phyloP scores from a whole-genome alignment of 2,329 filamentous ascomycete genomes.

The Diaporthe citri region DNA sequence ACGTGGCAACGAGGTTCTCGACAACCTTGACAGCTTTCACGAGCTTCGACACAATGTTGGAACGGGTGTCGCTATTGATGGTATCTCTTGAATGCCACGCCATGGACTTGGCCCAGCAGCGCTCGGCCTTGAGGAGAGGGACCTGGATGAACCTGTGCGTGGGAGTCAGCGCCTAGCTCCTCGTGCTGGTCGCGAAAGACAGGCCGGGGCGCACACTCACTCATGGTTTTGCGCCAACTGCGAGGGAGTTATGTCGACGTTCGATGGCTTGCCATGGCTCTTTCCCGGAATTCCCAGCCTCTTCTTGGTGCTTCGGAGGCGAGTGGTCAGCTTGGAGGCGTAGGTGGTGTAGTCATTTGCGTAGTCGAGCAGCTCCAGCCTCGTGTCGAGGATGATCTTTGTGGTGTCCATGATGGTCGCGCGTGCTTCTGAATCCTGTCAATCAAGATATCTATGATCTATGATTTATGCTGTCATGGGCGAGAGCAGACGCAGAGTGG shows the following conservation, averaged over 20 bases:
- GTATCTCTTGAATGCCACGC: conserved; percentile 95
- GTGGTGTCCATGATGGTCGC: conserved; percentile 86
- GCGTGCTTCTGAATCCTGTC: neutral
- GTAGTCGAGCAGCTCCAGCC: conserved; percentile 86
- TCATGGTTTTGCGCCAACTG: conserved; percentile 81
- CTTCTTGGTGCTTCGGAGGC: conserved; percentile 85
- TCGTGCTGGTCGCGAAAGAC: neutral
- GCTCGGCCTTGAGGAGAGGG: conserved; percentile 87
- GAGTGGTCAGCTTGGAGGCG: conserved; percentile 81
- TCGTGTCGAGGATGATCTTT: conserved; percentile 80
- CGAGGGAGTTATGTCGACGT: conserved; percentile 77
- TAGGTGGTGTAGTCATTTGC: conserved; percentile 88
- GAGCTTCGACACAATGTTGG: conserved; percentile 89
- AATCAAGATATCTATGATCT: neutral
- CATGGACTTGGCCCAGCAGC: conserved; percentile 86
- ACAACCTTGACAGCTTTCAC: conserved; percentile 83
- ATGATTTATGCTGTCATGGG: neutral
- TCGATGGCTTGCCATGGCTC: conserved; percentile 88
- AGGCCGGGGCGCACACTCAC: conserved; percentile 62
- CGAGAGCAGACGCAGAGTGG: neutral
- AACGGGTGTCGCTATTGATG: conserved; percentile 82
- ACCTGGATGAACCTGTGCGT: conserved; percentile 76
- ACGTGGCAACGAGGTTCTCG: conserved; percentile 73
- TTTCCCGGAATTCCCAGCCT: conserved; percentile 86
- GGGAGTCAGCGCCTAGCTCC: conserved; percentile 14